Evolutionary conservation across 1,139 yeast genomes (phyloP), one percentile per base, ranked within the genome.

Genomic region (Kodamaea arcana): DNA sequence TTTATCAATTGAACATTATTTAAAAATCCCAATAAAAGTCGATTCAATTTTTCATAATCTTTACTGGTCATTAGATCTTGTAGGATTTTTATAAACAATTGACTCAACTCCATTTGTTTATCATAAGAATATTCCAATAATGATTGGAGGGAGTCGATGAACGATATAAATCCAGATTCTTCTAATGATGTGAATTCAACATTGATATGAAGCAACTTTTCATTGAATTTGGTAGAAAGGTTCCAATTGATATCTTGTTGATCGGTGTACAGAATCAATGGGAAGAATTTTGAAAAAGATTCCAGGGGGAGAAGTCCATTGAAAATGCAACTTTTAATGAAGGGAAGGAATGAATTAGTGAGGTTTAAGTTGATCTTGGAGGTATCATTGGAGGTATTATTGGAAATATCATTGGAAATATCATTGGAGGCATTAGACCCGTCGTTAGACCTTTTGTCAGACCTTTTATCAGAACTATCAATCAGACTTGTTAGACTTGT

Each of bases 161-260:
- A 65, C 32, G 70, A 75, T 17, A 71, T 46, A 23, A 78, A 50
- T 1, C 74, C 71, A 3, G 76, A 69, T 36, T 75, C 80, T 39
- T 69, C 75, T 16, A 79, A 51, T 1, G 78, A 65, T 2, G 75
- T 73, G 37, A 78, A 72, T 44, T 78, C 85, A 12, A 75, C 58
- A 34, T 75, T 72, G 16, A 74, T 59, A 29, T 63, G 61, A 14
- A 75, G 50, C n/a, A 75, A 54, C 35, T 62, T 63, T 14, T 60
- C 60, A 29, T 65, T 54, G 36, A 54, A 46, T 18, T 39, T 36
- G 10, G 28, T 37, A 7, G 33, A 35, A 11, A 42, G 36, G 21
- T 43, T 34, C 22, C 39, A 31, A 21, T 25, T 25, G 5, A 12
- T 13, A 13, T 33, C 42, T n/a, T 36, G 26, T 27, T 45, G 47